Percentiles rank a stretch among this genome's conserved stretches.
Evolutionary conservation across 768 basidiomycete species (phyloP).

Genomic region (Boletales sp.): DNA sequence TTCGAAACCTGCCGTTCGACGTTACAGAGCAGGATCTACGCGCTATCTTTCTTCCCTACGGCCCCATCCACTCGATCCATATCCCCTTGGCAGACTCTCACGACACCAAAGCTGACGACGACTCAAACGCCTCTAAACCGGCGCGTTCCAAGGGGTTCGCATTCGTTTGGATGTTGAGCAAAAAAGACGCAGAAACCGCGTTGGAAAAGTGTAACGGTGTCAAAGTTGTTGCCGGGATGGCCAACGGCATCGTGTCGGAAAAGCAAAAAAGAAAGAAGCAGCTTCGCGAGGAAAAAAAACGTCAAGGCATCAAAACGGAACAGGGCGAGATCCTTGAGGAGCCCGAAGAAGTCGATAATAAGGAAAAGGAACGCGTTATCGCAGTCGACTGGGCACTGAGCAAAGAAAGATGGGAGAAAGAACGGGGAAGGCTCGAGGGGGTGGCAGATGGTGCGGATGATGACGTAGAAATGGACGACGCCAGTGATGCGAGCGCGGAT

Average conservation of each 20-base stretch:
- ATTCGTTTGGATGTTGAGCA: slow-evolving; percentile 90
- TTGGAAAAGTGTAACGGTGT: slow-evolving; percentile 78
- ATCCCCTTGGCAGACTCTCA: slow-evolving; percentile 52
- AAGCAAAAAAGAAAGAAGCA: slow-evolving; percentile 71
- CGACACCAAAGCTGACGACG: slow-evolving; percentile 27
- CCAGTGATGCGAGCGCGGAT: slow-evolving; percentile 16
- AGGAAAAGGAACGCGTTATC: slow-evolving; percentile 56
- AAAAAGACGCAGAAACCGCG: slow-evolving; percentile 80
- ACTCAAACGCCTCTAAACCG: slow-evolving; percentile 20
- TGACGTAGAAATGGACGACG: slow-evolving; percentile 32
- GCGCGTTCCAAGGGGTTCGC: slow-evolving; percentile 76
- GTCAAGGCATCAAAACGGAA: slow-evolving; percentile 27
- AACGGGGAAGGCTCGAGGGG: slow-evolving; percentile 52
- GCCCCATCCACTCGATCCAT: slow-evolving; percentile 81
- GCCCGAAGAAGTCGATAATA: slow-evolving; percentile 32
- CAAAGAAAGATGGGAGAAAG: slow-evolving; percentile 89
- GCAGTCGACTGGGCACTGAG: slow-evolving; percentile 97
- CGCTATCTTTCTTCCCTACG: slow-evolving; percentile 81
- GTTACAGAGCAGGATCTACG: slow-evolving; percentile 82
- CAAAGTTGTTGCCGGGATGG: slow-evolving; percentile 60
- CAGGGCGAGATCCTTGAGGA: slow-evolving; percentile 35
- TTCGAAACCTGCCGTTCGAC: slow-evolving; percentile 86
- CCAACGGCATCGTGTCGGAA: slow-evolving; percentile 49
- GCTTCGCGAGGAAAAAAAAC: slow-evolving; percentile 49
- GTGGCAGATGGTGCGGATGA: slow-evolving; percentile 27